Percentiles rank a stretch among this genome's conserved stretches.
Conservation (phyloP, 2,329 filamentous ascomycete genomes). For the Diaporthe batatas region DNA sequence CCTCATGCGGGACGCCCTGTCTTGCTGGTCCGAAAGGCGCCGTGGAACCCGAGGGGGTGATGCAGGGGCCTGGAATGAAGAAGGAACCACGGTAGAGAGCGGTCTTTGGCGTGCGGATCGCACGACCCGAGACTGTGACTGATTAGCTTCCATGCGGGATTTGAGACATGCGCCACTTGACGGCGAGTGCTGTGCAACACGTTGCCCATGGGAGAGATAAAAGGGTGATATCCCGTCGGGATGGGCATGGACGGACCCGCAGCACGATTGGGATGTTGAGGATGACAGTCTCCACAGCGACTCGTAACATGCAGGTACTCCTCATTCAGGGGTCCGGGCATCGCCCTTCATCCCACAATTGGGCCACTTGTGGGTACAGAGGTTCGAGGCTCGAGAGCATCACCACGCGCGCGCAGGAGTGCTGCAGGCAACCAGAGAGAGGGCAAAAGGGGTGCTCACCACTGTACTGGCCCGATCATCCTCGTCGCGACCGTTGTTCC, state of each 20-base stretch:
- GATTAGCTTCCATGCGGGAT: conserved; percentile 45
- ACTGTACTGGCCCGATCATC: conserved; percentile 47
- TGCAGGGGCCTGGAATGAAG: conserved; percentile 56
- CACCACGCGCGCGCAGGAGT: neutral
- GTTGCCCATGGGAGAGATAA: conserved; percentile 30
- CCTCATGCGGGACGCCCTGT: conserved; percentile 57
- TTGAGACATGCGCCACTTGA: conserved; percentile 42
- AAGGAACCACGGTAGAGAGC: conserved; percentile 64
- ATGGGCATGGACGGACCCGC: conserved; percentile 35
- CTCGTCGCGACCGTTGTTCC: conserved; percentile 51
- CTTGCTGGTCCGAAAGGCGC: conserved; percentile 70
- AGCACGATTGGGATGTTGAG: conserved; percentile 38
- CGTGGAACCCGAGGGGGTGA: conserved; percentile 66
- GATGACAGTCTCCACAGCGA: conserved; percentile 38
- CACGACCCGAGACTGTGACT: conserved; percentile 61
- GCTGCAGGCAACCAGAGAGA: conserved; percentile 13
- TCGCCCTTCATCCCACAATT: conserved; percentile 39
- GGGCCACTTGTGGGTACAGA: conserved; percentile 33
- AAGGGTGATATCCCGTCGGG: conserved; percentile 34
- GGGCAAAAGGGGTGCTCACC: conserved; percentile 33
- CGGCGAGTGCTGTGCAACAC: conserved; percentile 23
- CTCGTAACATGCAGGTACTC: conserved; percentile 39
- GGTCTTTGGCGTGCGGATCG: conserved; percentile 65
- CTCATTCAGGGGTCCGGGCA: conserved; percentile 39
- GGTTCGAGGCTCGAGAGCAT: neutral